Evolutionary conservation across 2,329 filamentous ascomycete genomes (phyloP).

Genomic region (Fusarium nisikadoi): DNA sequence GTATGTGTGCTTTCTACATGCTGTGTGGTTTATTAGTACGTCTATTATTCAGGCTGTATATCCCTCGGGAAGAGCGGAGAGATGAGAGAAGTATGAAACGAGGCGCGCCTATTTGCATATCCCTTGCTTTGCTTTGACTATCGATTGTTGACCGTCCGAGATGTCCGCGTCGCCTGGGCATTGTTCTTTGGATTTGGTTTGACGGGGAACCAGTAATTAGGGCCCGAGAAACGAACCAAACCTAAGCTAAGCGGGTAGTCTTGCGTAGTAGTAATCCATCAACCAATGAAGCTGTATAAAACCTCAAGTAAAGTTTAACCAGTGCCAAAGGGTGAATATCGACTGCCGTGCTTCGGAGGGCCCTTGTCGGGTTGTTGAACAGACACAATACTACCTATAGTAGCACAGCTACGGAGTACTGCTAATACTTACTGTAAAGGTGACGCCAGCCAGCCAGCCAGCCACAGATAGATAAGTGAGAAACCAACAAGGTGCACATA

Average conservation of each 20-base stretch:
- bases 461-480: not conserved
- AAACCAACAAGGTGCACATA: not conserved
- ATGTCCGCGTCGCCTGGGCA: not conserved
- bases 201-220: constrained; percentile 15
- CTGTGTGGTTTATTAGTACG: not conserved
- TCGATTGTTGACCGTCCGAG: not conserved
- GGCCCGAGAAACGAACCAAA: constrained; percentile 10
- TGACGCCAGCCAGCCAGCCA: not conserved
- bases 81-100: not conserved
- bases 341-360: constrained; percentile 7
- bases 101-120: constrained; percentile 18
- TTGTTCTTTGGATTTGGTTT: constrained; percentile 4
- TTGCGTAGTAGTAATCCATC: not conserved
- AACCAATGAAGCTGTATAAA: constrained; percentile 3
- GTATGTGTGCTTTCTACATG: not conserved
- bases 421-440: not conserved
- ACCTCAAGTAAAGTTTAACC: constrained; percentile 10
- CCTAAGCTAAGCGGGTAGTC: constrained; percentile 4
- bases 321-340: constrained; percentile 10
- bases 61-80: constrained; percentile 6
- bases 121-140: constrained; percentile 8
- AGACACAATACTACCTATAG: not conserved
- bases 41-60: constrained; percentile 1
- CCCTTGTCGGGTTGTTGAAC: not conserved
- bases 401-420: not conserved